Conservation (phyloP, 1,284 basidiomycete species). For the Pseudozyma sp. region DNA sequence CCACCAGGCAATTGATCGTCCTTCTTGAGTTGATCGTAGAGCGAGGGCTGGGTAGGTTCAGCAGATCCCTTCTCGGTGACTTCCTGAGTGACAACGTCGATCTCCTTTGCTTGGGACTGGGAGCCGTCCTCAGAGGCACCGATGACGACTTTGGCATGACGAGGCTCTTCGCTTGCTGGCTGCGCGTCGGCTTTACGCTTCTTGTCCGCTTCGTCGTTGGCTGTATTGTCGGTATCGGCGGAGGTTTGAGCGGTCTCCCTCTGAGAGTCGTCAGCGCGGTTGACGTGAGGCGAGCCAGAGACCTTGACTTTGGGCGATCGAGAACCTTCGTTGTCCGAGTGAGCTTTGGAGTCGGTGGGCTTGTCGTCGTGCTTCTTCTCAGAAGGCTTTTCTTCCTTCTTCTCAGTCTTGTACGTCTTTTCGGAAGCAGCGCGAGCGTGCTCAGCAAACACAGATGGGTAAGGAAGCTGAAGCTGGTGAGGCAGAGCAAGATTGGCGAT, state of each 20-base stretch:
- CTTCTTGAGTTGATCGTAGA: slow-evolving; percentile 49
- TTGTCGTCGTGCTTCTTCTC: slow-evolving; percentile 11
- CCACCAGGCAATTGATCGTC: slow-evolving; percentile 35
- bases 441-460: slow-evolving; percentile 38
- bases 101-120: slow-evolving; percentile 33
- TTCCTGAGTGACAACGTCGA: slow-evolving; percentile 40
- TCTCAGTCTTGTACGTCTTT: slow-evolving; percentile 5
- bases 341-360: not conserved
- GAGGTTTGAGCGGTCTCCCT: slow-evolving; percentile 1
- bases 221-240: slow-evolving; percentile 2
- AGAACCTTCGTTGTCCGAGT: slow-evolving; percentile 7
- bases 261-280: not conserved
- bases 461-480: slow-evolving; percentile 35
- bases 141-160: slow-evolving; percentile 41
- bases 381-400: not conserved
- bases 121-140: slow-evolving; percentile 21
- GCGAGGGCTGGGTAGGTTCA: slow-evolving; percentile 25
- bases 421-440: not conserved
- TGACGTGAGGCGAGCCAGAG: slow-evolving; percentile 27
- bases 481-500: slow-evolving; percentile 35
- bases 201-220: slow-evolving; percentile 8
- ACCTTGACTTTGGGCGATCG: slow-evolving; percentile 29
- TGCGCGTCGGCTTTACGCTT: slow-evolving; percentile 16
- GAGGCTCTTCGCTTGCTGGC: slow-evolving; percentile 15
- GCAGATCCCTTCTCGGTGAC: slow-evolving; percentile 25